A percentile compares a stretch with the other conserved stretches of the same genome.
Conservation (phyloP, 768 basidiomycete genomes). For the Boletus sensibilis region DNA sequence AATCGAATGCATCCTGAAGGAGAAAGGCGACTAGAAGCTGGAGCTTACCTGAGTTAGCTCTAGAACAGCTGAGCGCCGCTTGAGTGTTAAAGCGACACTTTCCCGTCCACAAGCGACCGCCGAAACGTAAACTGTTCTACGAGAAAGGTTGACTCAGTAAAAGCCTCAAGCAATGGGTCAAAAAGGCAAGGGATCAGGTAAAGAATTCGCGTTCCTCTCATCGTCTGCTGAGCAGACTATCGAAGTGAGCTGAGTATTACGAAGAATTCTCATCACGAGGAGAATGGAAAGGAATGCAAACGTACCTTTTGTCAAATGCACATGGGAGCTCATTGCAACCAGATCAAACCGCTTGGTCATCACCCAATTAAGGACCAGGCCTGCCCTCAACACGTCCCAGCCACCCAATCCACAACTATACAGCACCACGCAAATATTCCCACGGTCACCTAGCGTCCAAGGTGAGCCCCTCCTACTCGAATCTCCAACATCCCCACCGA, state of each 20-base stretch:
- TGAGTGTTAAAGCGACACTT: too few species aligned
- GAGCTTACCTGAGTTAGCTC: constrained; percentile 14
- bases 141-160: constrained; percentile 1
- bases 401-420: constrained; percentile 32
- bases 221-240: constrained; percentile 43
- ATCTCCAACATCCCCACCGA: not conserved
- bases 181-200: constrained; percentile 34
- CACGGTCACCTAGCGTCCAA: constrained; percentile 12
- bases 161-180: not conserved
- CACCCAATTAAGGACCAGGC: not conserved
- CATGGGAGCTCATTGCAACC: not conserved
- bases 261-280: constrained; percentile 33
- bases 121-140: not conserved
- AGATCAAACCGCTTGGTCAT: not conserved
- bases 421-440: constrained; percentile 24
- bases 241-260: constrained; percentile 69
- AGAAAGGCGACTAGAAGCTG: not conserved
- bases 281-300: not conserved
- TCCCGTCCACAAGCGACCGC: not conserved
- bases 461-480: not conserved
- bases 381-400: constrained; percentile 26
- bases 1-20: constrained; percentile 46
- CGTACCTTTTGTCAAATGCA: constrained; percentile 6
- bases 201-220: constrained; percentile 52
- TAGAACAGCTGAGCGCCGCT: too few species aligned